Base-by-base conservation (phyloP, 2,329 filamentous ascomycete species). In the Fusarium domesticum region DNA sequence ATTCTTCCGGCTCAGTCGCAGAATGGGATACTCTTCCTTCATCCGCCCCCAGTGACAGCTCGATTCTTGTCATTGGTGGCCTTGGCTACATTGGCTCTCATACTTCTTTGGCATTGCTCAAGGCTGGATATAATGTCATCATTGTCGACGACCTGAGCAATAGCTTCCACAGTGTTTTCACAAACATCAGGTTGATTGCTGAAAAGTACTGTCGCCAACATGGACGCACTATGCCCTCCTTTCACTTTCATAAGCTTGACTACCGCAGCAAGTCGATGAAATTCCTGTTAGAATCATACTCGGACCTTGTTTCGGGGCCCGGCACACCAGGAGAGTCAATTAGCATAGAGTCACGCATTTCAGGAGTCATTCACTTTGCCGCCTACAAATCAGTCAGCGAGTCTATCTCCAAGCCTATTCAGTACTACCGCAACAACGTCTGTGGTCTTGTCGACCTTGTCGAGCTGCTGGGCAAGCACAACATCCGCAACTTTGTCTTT, bases 391-490 rank as follows among this genome's bases (percentile, higher is more conserved):
- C 81, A 2, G 81, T 85, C 0, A 75, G 75, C 18, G 81, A 86
- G 54, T 84, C 79, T 34, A 84, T 85, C 66, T 18, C 67, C 72
- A 45, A 50, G 10, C 82, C 82, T 1, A 64, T 85, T 43, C 75
- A 76, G 46, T 86, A 86, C 64, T 86, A 85, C 64, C 72, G 74
- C 47, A 86, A 85, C 69, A 86, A 86, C 48, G 80, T 85, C 23
- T 77, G 75, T 54, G 83, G 82, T 0, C 67, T 85, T 5, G 70
- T 85, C 37, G 72, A 81, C 46, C 75, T 86, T 45, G 71, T 83
- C 20, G 64, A 71, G 15, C 69, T 76, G 5, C 71, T 85, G 35
- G 74, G 76, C 39, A 72, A 80, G 47, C 80, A 78, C 56, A 70
- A 74, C 25, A 81, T 85, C 64, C 83, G 80, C 55, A 83, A 77